Evolutionary conservation across 1,139 yeast genomes (phyloP), one percentile per base, ranked within the genome.

Genomic region (Kluyveromyces marxianus): DNA sequence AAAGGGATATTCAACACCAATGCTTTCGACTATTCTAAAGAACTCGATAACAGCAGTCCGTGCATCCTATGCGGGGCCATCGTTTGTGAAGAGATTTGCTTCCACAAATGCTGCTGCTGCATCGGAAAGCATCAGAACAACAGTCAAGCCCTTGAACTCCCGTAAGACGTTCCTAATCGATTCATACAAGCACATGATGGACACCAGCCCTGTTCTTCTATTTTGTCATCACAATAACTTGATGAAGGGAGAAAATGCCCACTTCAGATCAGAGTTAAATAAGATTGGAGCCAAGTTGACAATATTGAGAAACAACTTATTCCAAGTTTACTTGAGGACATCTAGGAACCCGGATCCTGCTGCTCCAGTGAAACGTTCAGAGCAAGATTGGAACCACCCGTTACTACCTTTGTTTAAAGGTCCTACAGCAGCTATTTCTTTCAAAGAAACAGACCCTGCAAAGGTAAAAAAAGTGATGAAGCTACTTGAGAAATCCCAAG

Each of bases 91-190:
- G n/a, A 36, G 39, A 25, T 36, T 36, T 36, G 3, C 28, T n/a
- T 32, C 34, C 5, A 32, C 34, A 10, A 6, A 6, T 7, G 30
- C 26, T 10, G 21, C 2, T 21, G 26, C 29, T 36, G 37, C 32
- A 14, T 33, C 38, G 6, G 33, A 34, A 3, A 26, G 38, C 4
- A 14, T 34, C 26, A 40, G 83, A 62, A 64, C 63, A 26, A 76
- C 83, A 6, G 69, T 69, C 44, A 81, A 81, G 57, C 77, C 77
- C 40, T 51, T 66, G 27, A 69, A 69, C 45, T 77, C 88, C 2
- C 75, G 97, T 66, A 90, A 90, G 70, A 89, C 97, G 0, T 88
- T 80, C 58, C 71, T 90, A 51, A 71, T 90, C 50, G 96, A 90
- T 66, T 72, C 76, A 54, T 90, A 90, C 71, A 77, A 86, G 52